Conservation (phyloP, 495 filamentous ascomycete genomes). For the Penicillium robsamsonii region DNA sequence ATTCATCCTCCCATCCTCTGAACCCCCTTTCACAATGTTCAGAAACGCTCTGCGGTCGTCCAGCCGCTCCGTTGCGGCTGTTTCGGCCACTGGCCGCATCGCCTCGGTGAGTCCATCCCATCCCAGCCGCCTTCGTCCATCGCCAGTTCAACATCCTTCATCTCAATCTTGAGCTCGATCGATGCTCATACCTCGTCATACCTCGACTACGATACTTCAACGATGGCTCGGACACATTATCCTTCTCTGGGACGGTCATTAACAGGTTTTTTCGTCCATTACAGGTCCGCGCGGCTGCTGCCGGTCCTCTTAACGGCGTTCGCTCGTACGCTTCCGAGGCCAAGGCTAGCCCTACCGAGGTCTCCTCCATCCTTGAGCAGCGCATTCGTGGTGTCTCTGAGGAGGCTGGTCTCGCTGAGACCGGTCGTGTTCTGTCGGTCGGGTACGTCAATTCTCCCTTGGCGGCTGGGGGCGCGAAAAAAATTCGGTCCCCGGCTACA, state of each 20-base stretch:
- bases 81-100: constrained; percentile 87
- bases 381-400: constrained; percentile 96
- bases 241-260: constrained; percentile 30
- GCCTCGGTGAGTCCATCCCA: constrained; percentile 76
- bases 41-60: constrained; percentile 96
- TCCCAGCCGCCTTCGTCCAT: constrained; percentile 35
- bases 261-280: constrained; percentile 47
- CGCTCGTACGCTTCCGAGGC: constrained; percentile 91
- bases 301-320: constrained; percentile 68
- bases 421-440: constrained; percentile 96
- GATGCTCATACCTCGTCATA: constrained; percentile 32
- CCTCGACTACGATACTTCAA: constrained; percentile 26
- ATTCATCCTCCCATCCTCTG: constrained; percentile 48
- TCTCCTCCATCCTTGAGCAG: constrained; percentile 98
- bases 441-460: constrained; percentile 67
- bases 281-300: constrained; percentile 82
- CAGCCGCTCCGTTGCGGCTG: constrained; percentile 86
- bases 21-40: constrained; percentile 75
- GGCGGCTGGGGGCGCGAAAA: constrained; percentile 28
- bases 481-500: constrained; percentile 36
- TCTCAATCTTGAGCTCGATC: constrained; percentile 44
- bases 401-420: constrained; percentile 95
- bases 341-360: constrained; percentile 94
- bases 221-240: constrained; percentile 30
- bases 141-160: constrained; percentile 33